Evolutionary conservation across 169 alveolate genomes (phyloP).

Genomic region (Condylostoma magnum): DNA sequence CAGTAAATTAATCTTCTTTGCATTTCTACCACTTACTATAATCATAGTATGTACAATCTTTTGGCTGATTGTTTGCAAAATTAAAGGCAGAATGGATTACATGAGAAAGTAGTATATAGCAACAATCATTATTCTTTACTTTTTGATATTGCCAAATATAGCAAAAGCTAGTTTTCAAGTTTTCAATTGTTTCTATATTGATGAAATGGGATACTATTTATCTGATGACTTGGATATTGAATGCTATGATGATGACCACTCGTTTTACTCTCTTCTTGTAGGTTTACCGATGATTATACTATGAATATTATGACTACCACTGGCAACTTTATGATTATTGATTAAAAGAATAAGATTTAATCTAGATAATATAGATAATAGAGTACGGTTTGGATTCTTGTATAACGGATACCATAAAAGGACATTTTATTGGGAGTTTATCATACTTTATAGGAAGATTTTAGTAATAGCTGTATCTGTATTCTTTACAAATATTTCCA

Average conservation of each 20-base stretch:
- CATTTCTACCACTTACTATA: neutral
- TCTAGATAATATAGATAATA: slow-evolving; percentile 16
- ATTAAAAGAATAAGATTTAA: neutral
- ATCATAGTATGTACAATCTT: neutral
- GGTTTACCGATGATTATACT: slow-evolving; percentile 43
- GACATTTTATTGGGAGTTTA: slow-evolving; percentile 45
- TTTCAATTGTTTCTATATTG: slow-evolving; percentile 36
- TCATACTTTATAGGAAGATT: slow-evolving; percentile 41
- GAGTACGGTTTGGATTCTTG: slow-evolving; percentile 34
- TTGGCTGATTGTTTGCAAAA: too few relatives aligned
- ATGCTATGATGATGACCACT: slow-evolving; percentile 30
- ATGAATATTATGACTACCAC: slow-evolving; percentile 48
- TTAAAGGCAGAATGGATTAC: too few relatives aligned
- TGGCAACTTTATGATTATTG: slow-evolving; percentile 25
- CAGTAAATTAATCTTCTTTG: neutral
- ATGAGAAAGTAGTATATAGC: slow-evolving; percentile 27
- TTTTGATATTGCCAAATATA: slow-evolving; percentile 52
- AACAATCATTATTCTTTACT: slow-evolving; percentile 32
- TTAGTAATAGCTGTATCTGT: slow-evolving; percentile 30
- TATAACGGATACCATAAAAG: slow-evolving; percentile 35
- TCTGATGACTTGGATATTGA: slow-evolving; percentile 22
- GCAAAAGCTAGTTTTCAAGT: slow-evolving; percentile 30
- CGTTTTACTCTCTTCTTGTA: slow-evolving; percentile 5
- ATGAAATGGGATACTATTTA: slow-evolving; percentile 26
- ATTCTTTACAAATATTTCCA: neutral